phyloP scores from a whole-genome alignment of 2,329 filamentous ascomycete genomes.

The Trichoderma asperellum region DNA sequence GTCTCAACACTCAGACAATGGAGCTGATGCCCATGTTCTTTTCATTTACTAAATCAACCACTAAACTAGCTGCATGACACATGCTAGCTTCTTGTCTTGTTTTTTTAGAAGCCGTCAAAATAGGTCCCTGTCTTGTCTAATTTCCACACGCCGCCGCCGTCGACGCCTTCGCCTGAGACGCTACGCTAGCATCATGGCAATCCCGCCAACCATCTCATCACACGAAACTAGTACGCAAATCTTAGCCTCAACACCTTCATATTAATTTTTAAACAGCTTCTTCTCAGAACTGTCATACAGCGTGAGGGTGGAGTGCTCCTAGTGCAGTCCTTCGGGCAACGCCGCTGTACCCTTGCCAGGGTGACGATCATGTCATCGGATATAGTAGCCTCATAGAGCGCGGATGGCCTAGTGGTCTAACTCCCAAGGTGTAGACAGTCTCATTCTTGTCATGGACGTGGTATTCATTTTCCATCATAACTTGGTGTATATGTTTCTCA shows the following conservation, averaged over 20 bases:
- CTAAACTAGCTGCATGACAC: slow-evolving; percentile 13
- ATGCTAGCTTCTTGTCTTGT: background rate
- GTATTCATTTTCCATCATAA: no score
- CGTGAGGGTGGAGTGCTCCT: background rate
- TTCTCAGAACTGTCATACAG: background rate
- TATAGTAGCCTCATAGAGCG: background rate
- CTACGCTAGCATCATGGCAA: slow-evolving; percentile 15
- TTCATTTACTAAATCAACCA: background rate
- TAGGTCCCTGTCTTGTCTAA: background rate
- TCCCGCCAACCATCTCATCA: slow-evolving; percentile 7
- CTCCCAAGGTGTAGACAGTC: background rate
- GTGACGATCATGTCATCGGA: background rate
- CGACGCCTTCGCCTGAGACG: background rate
- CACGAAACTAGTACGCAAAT: slow-evolving; percentile 5
- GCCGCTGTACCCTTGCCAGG: background rate
- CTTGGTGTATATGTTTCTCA: background rate
- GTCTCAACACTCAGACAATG: background rate
- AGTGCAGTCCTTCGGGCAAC: background rate
- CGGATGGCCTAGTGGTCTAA: background rate
- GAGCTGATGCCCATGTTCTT: background rate
- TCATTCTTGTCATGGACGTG: background rate
- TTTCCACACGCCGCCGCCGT: background rate
- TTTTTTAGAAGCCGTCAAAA: background rate
- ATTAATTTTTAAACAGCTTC: slow-evolving; percentile 10
- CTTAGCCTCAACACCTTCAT: background rate